phyloP scores from a whole-genome alignment of 192 early-diverging fungal species.

The Chytriomyces sp. region DNA sequence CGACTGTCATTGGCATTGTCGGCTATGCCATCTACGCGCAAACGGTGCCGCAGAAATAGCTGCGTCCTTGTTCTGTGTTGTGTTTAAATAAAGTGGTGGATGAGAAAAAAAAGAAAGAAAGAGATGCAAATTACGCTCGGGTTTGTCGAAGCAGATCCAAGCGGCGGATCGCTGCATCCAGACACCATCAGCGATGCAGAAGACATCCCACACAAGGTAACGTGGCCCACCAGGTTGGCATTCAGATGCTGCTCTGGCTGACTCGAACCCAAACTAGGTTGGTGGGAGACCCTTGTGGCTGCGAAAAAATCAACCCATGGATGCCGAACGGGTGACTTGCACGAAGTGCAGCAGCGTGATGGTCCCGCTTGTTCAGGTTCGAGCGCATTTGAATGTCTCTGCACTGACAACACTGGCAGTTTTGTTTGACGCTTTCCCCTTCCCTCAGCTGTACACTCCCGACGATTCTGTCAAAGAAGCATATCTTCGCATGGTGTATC shows the following conservation, averaged over 20 bases:
- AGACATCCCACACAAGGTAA: constrained; percentile 35
- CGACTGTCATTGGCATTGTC: too few relatives aligned
- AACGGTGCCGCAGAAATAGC: too few relatives aligned
- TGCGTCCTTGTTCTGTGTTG: too few relatives aligned
- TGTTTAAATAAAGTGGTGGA: too few relatives aligned
- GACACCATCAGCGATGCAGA: not conserved
- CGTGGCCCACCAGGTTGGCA: not conserved
- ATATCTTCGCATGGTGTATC: constrained; percentile 87
- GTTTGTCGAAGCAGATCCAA: constrained; percentile 3
- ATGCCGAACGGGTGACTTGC: constrained; percentile 67
- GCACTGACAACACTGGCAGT: constrained; percentile 7
- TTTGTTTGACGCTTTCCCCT: constrained; percentile 8
- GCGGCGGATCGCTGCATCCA: constrained; percentile 7
- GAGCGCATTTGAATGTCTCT: not conserved
- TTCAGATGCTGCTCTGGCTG: not conserved
- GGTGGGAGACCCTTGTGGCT: constrained; percentile 66
- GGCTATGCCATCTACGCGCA: too few relatives aligned
- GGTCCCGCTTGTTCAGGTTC: constrained; percentile 81
- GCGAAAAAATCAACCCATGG: constrained; percentile 70
- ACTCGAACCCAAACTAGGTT: not conserved
- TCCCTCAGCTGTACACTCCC: constrained; percentile 80
- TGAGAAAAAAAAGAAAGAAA: constrained; percentile 3
- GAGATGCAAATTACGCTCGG: constrained; percentile 8
- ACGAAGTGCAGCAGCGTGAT: constrained; percentile 75
- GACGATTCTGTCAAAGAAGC: constrained; percentile 86